These are phyloP conservation scores for Pluteus cervinus DNA, from an alignment of 768 basidiomycete species.

Conservation along the genomic window DNA sequence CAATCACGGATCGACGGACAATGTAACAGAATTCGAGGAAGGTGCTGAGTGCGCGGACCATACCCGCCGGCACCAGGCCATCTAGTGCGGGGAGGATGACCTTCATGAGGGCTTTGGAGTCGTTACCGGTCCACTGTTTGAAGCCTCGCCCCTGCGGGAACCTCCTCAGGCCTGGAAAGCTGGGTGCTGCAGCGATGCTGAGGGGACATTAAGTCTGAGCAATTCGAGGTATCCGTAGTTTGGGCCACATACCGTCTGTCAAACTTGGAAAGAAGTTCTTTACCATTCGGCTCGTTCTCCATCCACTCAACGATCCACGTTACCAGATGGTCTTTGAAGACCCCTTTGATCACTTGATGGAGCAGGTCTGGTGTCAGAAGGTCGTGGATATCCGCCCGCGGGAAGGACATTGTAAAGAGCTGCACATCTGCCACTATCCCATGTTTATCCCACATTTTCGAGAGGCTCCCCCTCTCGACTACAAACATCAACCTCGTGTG, in stretches of 20 bases:
- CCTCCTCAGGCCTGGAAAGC: constrained; percentile 8
- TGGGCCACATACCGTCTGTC: constrained; percentile 14
- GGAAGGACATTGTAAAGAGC: constrained; percentile 27
- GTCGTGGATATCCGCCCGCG: constrained; percentile 28
- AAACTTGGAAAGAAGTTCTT: no score
- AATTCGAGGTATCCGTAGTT: neutral
- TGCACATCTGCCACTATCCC: constrained; percentile 25
- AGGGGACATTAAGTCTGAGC: neutral
- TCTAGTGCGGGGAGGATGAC: constrained; percentile 21
- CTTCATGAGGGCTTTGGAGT: constrained; percentile 34
- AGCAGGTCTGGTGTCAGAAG: constrained; percentile 27
- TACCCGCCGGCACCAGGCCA: constrained; percentile 17
- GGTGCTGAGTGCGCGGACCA: constrained; percentile 11
- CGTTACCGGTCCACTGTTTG: constrained; percentile 31
- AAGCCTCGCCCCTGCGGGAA: constrained; percentile 15
- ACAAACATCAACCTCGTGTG: constrained; percentile 18
- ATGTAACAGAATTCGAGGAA: constrained; percentile 20
- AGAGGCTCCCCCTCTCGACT: constrained; percentile 19
- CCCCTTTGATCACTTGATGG: constrained; percentile 36
- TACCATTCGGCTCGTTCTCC: constrained; percentile 1
- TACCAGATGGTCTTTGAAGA: constrained; percentile 36
- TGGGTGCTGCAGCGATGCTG: neutral
- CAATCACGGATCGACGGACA: constrained; percentile 11
- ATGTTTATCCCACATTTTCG: constrained; percentile 24
- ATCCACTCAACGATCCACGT: constrained; percentile 23